phyloP scores from a whole-genome alignment of 306 rosid species.

The Adenanthera pavonina region DNA sequence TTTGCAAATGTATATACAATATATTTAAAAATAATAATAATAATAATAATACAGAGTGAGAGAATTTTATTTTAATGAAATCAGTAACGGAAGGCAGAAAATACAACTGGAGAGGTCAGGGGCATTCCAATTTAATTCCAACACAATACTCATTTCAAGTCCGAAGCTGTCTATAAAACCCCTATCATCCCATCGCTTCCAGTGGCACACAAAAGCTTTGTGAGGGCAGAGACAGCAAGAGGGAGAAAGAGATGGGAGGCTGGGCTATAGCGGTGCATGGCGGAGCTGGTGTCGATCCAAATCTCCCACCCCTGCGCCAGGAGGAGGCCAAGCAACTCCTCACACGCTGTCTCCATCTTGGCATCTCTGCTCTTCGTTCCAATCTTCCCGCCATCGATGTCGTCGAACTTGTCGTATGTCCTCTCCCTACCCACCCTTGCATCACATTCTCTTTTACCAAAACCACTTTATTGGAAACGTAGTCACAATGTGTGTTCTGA shows the following conservation, averaged over 20 bases:
- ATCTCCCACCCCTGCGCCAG: conserved; percentile 81
- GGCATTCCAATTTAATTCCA: conserved; percentile 4
- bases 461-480: neutral
- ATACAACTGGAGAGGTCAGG: neutral
- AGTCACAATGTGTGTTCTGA: neutral
- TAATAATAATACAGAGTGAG: no score
- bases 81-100: no score
- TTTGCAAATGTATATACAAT: no score
- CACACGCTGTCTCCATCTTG: conserved; percentile 80
- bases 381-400: conserved; percentile 80
- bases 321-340: conserved; percentile 88
- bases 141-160: conserved; percentile 24
- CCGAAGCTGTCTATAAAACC: conserved; percentile 41
- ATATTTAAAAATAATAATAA: no score
- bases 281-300: conserved; percentile 99
- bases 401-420: conserved; percentile 89
- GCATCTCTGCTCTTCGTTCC: conserved; percentile 78
- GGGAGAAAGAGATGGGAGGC: conserved; percentile 52
- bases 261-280: conserved; percentile 99
- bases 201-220: neutral
- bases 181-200: neutral
- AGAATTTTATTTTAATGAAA: no score
- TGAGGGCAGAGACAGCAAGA: neutral
- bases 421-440: neutral
- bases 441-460: neutral